Evolutionary conservation across 768 basidiomycete species (phyloP).

Genomic region (Tricholoma flavovirens): DNA sequence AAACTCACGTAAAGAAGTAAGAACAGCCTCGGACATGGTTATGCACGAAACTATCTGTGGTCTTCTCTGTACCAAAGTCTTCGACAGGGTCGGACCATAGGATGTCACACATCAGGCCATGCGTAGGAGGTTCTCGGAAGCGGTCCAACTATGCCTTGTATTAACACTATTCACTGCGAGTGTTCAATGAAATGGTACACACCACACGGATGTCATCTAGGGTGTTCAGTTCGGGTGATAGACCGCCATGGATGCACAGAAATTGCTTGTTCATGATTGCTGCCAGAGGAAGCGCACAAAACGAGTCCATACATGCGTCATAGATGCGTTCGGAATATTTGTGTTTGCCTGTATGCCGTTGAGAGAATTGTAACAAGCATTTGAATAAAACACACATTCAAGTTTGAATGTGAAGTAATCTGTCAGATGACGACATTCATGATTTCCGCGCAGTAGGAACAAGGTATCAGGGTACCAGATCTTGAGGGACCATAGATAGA

Average conservation of each 20-base stretch:
- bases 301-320: constrained; percentile 97
- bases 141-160: constrained; percentile 71
- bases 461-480: constrained; percentile 99
- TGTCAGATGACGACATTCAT: constrained; percentile 97
- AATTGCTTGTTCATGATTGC: constrained; percentile 99
- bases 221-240: constrained; percentile 92
- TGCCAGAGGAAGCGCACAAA: constrained; percentile 91
- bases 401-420: constrained; percentile 99
- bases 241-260: constrained; percentile 94
- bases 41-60: constrained; percentile 83
- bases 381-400: constrained; percentile 64
- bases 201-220: constrained; percentile 91
- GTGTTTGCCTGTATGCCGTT: constrained; percentile 72
- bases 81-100: constrained; percentile 98
- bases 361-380: constrained; percentile 1
- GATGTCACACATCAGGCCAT: constrained; percentile 97
- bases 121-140: constrained; percentile 96
- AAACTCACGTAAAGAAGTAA: constrained; percentile 71
- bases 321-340: constrained; percentile 97
- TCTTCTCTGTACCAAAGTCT: constrained; percentile 95
- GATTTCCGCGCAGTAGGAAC: constrained; percentile 95
- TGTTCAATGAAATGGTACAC: constrained; percentile 21
- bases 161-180: not conserved
- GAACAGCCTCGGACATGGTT: constrained; percentile 97
- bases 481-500: constrained; percentile 97